These are phyloP conservation scores for Euphorbia tirucalli DNA, from an alignment of 345 rosid species.

Conservation along the genomic window DNA sequence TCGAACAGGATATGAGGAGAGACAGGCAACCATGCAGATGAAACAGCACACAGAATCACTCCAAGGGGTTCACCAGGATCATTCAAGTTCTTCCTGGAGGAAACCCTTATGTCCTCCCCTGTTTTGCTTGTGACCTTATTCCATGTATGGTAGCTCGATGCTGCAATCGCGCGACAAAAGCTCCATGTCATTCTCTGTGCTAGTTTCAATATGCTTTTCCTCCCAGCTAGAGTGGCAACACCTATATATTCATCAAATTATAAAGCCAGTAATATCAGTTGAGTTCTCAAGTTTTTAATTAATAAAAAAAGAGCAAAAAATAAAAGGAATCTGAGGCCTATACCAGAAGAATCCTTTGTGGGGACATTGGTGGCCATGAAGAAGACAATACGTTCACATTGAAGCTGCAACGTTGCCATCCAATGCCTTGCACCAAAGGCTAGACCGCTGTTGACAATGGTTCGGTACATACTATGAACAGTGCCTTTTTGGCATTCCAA, in stretches of 20 bases:
- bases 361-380: conserved; percentile 99
- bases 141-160: conserved; percentile 95
- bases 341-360: conserved; percentile 92
- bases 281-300: too few species aligned
- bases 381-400: conserved; percentile 90
- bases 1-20: conserved; percentile 67
- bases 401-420: conserved; percentile 79
- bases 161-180: conserved; percentile 80
- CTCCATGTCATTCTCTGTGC: conserved; percentile 88
- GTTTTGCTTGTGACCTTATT: conserved; percentile 78
- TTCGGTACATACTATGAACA: conserved; percentile 69
- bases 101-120: conserved; percentile 84
- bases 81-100: conserved; percentile 88
- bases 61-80: conserved; percentile 95
- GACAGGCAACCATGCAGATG: conserved; percentile 85
- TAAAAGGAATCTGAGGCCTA: neutral
- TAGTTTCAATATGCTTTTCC: conserved; percentile 88
- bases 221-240: conserved; percentile 86
- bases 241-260: conserved; percentile 35
- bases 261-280: neutral
- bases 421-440: conserved; percentile 97
- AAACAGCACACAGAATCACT: conserved; percentile 80
- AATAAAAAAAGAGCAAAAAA: neutral
- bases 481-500: conserved; percentile 72
- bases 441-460: conserved; percentile 72